Base-by-base conservation (phyloP, 2,329 filamentous ascomycete species). In the Pyricularia sp. region DNA sequence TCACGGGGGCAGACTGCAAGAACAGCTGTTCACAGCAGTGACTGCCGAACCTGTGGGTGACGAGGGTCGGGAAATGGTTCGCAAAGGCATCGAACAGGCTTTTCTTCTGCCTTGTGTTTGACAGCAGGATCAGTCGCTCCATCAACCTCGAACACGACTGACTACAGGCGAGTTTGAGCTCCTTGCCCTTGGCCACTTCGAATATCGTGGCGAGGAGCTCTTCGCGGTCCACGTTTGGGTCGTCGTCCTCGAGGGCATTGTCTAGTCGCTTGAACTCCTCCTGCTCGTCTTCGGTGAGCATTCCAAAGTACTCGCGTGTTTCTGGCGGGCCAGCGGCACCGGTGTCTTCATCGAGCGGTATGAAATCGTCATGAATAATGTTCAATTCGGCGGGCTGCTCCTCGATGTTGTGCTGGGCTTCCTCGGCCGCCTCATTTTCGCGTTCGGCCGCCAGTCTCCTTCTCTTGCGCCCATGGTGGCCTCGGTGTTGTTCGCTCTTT, bases 11-110 rank as follows among this genome's bases (percentile, higher is more conserved):
- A 1, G 92, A 91, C 72, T 92, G 88, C 66, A 94, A 83, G 78
- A 99, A 98, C 36, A 99, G 85, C 30, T 92, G 92, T 81, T 99
- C 95, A 77, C 94, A 97, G 80, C 94, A 98, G 81, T 99, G 95
- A 70, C 94, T 97, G 5, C 95, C 95, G 75, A 99, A 99, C 23
- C 95, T 91, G 80, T 99, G 95, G 77, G 96, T 94, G 67, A 97
- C 89, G 31, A 99, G 86, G 74, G 94, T 90, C 70, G 94, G 82
- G 79, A 98, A 97, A 79, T 98, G 92, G 42, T 91, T 90, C 25
- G 84, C 89, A 78, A 98, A 97, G 64, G 91, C 92, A 72, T 88
- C 86, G 77, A 98, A 98, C 25, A 99, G 81, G 65, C 85, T 85
- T 83, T 97, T 97, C 78, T 97, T 90, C 80, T 98, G 95, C 23